A percentile compares a stretch with the other conserved stretches of the same genome.
Conservation (phyloP, 352 stramenopile genomes). For the Phytophthora cactorum region DNA sequence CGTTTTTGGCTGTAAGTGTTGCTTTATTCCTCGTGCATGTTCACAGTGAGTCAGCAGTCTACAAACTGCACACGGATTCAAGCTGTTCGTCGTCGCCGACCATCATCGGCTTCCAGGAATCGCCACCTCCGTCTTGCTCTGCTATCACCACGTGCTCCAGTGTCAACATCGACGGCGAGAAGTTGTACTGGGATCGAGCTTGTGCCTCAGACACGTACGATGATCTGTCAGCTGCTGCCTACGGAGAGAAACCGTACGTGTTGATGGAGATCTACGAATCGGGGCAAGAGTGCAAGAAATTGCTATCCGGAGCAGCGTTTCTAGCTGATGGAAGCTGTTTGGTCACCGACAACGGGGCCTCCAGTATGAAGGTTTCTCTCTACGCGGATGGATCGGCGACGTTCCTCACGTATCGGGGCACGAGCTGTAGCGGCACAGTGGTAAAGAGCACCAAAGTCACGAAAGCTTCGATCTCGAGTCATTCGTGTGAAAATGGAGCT, state of each 20-base stretch:
- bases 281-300: slow-evolving; percentile 24
- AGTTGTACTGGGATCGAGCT: slow-evolving; percentile 37
- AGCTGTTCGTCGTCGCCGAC: slow-evolving; percentile 32
- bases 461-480: slow-evolving; percentile 24
- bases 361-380: slow-evolving; percentile 45
- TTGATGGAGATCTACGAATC: slow-evolving; percentile 48
- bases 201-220: slow-evolving; percentile 24
- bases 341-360: slow-evolving; percentile 43
- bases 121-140: slow-evolving; percentile 24
- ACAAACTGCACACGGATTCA: slow-evolving; percentile 39
- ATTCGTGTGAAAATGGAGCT: slow-evolving; percentile 36
- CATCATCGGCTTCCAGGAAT: slow-evolving; percentile 40
- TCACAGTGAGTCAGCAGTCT: slow-evolving; percentile 23
- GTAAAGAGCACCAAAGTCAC: slow-evolving; percentile 36
- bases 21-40: slow-evolving; percentile 9
- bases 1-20: neutral
- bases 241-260: slow-evolving; percentile 31
- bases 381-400: slow-evolving; percentile 36
- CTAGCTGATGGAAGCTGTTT: slow-evolving; percentile 50
- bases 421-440: slow-evolving; percentile 38
- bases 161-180: slow-evolving; percentile 23
- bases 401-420: slow-evolving; percentile 41
- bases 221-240: slow-evolving; percentile 20
- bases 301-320: slow-evolving; percentile 47
- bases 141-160: slow-evolving; percentile 33